Percentiles rank a stretch among this genome's conserved stretches.
Evolutionary conservation across 805 yeast genomes (phyloP).

Genomic region (Ogataea pignaliae): DNA sequence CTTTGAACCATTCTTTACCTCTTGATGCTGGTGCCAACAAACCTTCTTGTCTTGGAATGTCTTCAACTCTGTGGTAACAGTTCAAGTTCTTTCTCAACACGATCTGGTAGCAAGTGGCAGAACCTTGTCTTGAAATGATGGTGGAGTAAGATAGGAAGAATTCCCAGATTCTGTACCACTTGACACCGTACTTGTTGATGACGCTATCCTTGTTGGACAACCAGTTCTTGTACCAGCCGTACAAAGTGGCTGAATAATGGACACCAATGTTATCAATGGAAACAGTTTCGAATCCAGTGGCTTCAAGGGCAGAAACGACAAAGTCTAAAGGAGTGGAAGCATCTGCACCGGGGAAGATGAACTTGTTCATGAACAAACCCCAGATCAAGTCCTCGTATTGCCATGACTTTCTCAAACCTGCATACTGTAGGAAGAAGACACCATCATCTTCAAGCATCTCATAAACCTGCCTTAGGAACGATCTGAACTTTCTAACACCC

Average conservation of each 20-base stretch:
- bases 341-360: conserved; percentile 96
- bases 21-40: conserved; percentile 53
- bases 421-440: conserved; percentile 77
- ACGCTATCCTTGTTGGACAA: conserved; percentile 73
- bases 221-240: conserved; percentile 97
- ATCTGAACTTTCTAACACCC: conserved; percentile 77
- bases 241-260: conserved; percentile 84
- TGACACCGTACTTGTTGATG: conserved; percentile 73
- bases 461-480: conserved; percentile 75
- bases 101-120: conserved; percentile 89
- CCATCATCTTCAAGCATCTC: conserved; percentile 93
- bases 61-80: conserved; percentile 77
- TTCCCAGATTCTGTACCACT: conserved; percentile 94
- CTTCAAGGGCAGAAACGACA: conserved; percentile 71
- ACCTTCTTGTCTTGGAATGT: conserved; percentile 75
- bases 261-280: conserved; percentile 87
- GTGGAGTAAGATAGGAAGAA: conserved; percentile 79
- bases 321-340: conserved; percentile 91
- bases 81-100: conserved; percentile 86
- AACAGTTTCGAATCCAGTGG: conserved; percentile 81
- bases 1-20: conserved; percentile 53
- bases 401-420: conserved; percentile 89
- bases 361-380: conserved; percentile 96
- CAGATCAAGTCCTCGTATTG: conserved; percentile 90
- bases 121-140: conserved; percentile 86